Conservation (phyloP, 73 alveolate species). For the Stentor roeselii region DNA sequence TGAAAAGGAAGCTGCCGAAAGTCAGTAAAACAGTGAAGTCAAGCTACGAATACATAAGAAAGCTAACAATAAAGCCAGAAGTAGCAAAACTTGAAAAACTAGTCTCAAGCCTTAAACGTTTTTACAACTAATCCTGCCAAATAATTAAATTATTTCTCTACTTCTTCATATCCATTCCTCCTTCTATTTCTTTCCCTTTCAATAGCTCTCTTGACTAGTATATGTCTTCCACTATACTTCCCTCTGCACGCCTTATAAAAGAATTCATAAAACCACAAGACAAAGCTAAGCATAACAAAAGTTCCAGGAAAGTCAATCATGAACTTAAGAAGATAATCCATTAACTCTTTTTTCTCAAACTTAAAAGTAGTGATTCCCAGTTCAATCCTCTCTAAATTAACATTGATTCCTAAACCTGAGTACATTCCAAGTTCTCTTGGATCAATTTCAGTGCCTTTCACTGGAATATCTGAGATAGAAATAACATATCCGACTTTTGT, state of each 20-base stretch:
- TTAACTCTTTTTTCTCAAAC: neutral
- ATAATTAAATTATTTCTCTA: neutral
- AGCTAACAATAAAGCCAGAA: no score
- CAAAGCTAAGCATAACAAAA: neutral
- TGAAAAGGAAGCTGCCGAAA: no score
- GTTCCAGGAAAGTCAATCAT: neutral
- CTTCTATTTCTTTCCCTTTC: neutral
- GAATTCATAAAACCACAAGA: neutral
- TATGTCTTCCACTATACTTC: neutral
- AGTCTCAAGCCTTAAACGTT: neutral
- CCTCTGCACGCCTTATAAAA: neutral
- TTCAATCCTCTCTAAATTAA: neutral
- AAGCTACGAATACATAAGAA: no score
- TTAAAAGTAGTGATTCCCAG: neutral
- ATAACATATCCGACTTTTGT: neutral
- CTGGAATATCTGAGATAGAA: neutral
- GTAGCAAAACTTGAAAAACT: no score
- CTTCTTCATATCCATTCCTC: no score
- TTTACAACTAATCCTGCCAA: neutral
- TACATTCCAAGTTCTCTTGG: no score
- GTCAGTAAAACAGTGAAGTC: no score
- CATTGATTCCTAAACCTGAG: neutral
- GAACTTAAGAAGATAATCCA: neutral
- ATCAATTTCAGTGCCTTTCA: neutral
- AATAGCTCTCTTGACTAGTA: neutral